These are phyloP conservation scores for Blastocystis sp. DNA, from an alignment of 352 stramenopile genomes.

Conservation along the genomic window DNA sequence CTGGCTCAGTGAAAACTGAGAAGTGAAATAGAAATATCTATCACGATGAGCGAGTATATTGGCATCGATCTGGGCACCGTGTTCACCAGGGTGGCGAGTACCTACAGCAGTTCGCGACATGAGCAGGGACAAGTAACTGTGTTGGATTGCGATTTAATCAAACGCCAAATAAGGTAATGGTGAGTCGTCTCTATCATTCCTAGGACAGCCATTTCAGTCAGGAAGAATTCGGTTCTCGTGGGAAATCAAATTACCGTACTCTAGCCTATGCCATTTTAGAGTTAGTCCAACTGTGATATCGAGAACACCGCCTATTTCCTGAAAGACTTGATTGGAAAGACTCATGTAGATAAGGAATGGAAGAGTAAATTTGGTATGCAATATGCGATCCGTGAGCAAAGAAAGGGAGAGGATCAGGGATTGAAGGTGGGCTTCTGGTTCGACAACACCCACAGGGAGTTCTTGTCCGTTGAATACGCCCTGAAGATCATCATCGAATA, in stretches of 20 bases:
- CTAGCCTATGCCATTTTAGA: not conserved
- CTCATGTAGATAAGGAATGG: constrained; percentile 14
- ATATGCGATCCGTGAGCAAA: not conserved
- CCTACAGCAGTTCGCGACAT: not conserved
- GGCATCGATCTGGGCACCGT: constrained; percentile 45
- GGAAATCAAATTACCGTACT: constrained; percentile 25
- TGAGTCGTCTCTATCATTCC: not conserved
- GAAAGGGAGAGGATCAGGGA: not conserved
- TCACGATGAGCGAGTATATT: not conserved
- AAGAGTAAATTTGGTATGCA: constrained; percentile 35
- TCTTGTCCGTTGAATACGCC: constrained; percentile 31
- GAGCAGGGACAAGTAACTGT: not conserved
- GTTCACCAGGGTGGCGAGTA: not conserved
- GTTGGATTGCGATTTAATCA: not conserved
- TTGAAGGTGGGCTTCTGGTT: constrained; percentile 27
- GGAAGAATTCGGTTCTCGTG: constrained; percentile 8
- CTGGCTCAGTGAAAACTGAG: not conserved
- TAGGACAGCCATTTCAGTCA: constrained; percentile 41
- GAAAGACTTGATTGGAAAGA: constrained; percentile 20
- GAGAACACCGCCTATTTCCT: constrained; percentile 43
- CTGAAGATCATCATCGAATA: constrained; percentile 14
- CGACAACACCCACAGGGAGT: not conserved
- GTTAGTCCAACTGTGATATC: constrained; percentile 25
- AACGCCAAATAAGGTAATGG: not conserved
- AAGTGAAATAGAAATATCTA: too few species aligned